These are phyloP conservation scores for Aureobasidium sp. DNA, from an alignment of 2,329 filamentous ascomycete species.

Conservation along the genomic window DNA sequence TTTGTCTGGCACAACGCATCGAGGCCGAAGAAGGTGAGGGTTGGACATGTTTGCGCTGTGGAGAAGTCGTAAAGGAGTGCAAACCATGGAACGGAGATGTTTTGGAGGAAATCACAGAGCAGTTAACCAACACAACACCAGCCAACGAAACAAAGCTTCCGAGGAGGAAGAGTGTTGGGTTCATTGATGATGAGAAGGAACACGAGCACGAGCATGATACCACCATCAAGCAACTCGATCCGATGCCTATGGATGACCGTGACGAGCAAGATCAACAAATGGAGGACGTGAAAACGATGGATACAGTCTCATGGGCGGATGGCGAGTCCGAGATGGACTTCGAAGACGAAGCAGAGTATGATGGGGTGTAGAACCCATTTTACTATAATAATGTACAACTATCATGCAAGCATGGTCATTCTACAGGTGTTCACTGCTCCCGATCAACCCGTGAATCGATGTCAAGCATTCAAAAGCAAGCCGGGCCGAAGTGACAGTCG, in stretches of 20 bases:
- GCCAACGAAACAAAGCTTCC: constrained; percentile 18
- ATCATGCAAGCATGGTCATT: neutral
- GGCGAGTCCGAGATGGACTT: constrained; percentile 20
- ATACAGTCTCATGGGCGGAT: constrained; percentile 16
- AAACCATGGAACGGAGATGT: constrained; percentile 90
- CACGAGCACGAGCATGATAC: constrained; percentile 15
- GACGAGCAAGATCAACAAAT: constrained; percentile 22
- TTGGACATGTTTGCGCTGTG: constrained; percentile 85
- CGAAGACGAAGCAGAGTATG: constrained; percentile 18
- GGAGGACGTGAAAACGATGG: constrained; percentile 19
- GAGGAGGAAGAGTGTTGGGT: constrained; percentile 26
- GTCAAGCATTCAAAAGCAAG: neutral
- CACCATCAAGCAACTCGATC: constrained; percentile 21
- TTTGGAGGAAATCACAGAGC: constrained; percentile 38
- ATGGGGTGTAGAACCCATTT: neutral
- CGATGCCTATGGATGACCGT: constrained; percentile 25
- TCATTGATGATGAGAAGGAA: constrained; percentile 24
- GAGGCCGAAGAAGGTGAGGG: constrained; percentile 92
- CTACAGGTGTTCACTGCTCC: neutral
- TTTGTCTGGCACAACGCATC: constrained; percentile 82
- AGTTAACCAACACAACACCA: constrained; percentile 10
- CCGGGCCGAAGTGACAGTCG: constrained; percentile 9
- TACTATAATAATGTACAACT: neutral
- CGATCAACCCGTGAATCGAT: neutral
- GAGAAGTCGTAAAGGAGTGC: constrained; percentile 74